These are phyloP conservation scores for Phaeolepiota aurea DNA, from an alignment of 768 basidiomycete species.

Conservation along the genomic window DNA sequence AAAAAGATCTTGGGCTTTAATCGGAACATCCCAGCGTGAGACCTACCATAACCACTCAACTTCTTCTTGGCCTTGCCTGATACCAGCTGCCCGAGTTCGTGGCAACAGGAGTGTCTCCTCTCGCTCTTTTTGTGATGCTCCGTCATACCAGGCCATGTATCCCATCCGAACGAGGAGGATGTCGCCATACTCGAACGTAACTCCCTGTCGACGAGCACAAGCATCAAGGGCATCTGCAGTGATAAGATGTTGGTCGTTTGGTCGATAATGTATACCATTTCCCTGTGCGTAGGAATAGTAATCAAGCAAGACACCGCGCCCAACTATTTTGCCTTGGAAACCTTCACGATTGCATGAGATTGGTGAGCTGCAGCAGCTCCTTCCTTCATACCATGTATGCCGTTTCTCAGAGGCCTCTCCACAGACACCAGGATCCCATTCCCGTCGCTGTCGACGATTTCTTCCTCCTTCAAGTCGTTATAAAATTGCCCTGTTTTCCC, in stretches of 20 bases:
- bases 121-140: conserved; percentile 12
- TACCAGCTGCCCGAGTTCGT: conserved; percentile 8
- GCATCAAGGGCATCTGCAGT: conserved; percentile 12
- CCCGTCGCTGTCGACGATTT: conserved; percentile 11
- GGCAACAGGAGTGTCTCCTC: neutral
- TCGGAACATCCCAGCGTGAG: neutral
- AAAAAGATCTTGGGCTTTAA: neutral
- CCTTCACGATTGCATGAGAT: conserved; percentile 2
- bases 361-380: neutral
- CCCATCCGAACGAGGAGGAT: conserved; percentile 17
- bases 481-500: conserved; percentile 12
- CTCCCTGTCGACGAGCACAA: conserved; percentile 12
- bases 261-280: conserved; percentile 9
- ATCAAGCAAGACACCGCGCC: conserved; percentile 16
- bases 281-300: conserved; percentile 12
- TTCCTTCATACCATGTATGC: conserved; percentile 12
- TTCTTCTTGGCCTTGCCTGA: conserved; percentile 12
- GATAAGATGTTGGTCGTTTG: conserved; percentile 10
- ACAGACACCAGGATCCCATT: conserved; percentile 6
- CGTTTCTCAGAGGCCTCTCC: conserved; percentile 13
- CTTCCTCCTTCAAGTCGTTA: conserved; percentile 11
- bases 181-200: conserved; percentile 13
- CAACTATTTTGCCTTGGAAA: conserved; percentile 18
- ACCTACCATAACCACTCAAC: conserved; percentile 16
- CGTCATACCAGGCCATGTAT: conserved; percentile 14